Evolutionary conservation across 2,329 filamentous ascomycete genomes (phyloP).

Genomic region (Xylaria sp.): DNA sequence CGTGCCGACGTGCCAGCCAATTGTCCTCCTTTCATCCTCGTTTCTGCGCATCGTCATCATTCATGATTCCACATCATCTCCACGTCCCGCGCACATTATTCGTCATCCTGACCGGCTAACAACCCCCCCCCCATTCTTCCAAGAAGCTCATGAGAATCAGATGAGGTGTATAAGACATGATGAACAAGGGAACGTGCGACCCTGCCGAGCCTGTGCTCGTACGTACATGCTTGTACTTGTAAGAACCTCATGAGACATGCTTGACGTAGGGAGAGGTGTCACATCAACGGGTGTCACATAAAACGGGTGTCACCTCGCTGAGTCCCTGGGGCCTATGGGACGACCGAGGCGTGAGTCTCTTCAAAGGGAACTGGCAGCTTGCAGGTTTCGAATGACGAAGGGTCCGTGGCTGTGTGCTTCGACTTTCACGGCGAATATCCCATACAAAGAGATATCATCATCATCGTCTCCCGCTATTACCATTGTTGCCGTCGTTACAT

Average conservation of each 20-base stretch:
- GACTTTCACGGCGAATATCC: neutral
- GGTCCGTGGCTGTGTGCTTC: neutral
- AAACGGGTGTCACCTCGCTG: neutral
- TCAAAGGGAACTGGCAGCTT: neutral
- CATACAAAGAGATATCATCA: neutral
- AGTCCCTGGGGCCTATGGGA: neutral
- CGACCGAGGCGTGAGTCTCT: neutral
- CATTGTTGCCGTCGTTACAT: neutral
- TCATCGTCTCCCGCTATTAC: neutral
- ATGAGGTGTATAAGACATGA: neutral
- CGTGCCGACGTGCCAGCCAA: neutral
- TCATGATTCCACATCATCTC: neutral
- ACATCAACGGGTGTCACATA: neutral
- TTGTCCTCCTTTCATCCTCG: neutral
- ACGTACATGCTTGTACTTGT: neutral
- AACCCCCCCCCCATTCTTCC: neutral
- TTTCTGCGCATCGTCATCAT: neutral
- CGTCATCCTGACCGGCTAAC: neutral
- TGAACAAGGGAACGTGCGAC: neutral
- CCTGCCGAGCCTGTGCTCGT: neutral
- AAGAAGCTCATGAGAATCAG: neutral
- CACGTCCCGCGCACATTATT: neutral
- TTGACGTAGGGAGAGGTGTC: neutral
- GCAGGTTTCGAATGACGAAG: neutral
- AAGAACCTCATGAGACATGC: neutral